Conservation (phyloP, 2,329 filamentous ascomycete genomes). For the Escovopsis sp. region DNA sequence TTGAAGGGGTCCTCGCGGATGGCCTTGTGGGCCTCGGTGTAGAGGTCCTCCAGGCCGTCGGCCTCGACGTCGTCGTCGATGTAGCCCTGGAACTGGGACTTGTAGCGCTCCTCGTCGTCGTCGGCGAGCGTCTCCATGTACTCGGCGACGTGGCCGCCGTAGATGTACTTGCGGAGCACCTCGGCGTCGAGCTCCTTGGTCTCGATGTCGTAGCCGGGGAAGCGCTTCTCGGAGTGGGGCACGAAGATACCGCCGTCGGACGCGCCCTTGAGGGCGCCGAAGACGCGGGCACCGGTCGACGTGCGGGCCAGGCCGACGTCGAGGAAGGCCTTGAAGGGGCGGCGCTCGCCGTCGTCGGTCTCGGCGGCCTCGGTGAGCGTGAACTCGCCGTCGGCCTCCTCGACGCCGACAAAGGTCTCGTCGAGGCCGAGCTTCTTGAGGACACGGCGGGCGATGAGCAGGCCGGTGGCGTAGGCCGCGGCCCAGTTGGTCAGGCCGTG, state of each 20-base stretch:
- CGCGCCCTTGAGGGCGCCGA: constrained; percentile 98
- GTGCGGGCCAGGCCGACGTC: constrained; percentile 96
- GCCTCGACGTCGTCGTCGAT: constrained; percentile 94
- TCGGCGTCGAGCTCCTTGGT: constrained; percentile 95
- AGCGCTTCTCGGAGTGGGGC: constrained; percentile 98
- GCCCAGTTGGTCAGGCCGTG: constrained; percentile 99
- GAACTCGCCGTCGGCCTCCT: constrained; percentile 95
- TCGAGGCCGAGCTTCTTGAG: constrained; percentile 95
- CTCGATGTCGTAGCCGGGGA: constrained; percentile 97
- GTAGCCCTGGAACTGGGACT: constrained; percentile 95
- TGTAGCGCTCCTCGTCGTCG: constrained; percentile 99
- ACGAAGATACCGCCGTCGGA: constrained; percentile 95
- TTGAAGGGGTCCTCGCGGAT: constrained; percentile 98
- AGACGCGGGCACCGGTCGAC: constrained; percentile 96
- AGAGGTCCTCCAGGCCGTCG: constrained; percentile 92
- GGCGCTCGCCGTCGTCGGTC: constrained; percentile 80
- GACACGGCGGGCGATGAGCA: constrained; percentile 90
- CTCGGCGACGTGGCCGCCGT: constrained; percentile 93
- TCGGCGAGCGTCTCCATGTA: constrained; percentile 99
- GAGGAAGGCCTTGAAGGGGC: constrained; percentile 98
- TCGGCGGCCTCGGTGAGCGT: constrained; percentile 87
- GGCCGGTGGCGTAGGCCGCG: constrained; percentile 90
- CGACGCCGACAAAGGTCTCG: constrained; percentile 85
- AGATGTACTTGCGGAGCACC: constrained; percentile 98
- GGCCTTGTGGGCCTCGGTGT: constrained; percentile 84